Base-by-base conservation (phyloP, 352 stramenopile genomes). In the Globisporangium uncinulatum region DNA sequence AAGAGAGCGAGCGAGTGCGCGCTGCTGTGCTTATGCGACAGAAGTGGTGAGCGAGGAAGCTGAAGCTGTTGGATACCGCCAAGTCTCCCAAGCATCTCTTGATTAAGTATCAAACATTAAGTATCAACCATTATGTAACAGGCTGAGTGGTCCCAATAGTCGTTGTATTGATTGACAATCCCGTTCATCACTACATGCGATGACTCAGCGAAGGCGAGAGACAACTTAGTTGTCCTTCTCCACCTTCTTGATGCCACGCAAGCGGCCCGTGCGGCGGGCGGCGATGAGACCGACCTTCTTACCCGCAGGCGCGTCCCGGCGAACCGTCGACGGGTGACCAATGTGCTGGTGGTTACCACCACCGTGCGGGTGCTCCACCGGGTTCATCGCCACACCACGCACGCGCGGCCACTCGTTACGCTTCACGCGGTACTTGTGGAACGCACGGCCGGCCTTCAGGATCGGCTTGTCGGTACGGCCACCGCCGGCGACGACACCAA, bases 321-420 rank as follows among this genome's bases (percentile, higher is more conserved):
- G 88, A 21, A 98, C 90, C n/a, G 97, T 99, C 57, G 96, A 99
- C 53, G 97, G 95, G 80, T 98, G 96, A 96, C 97, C 97, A 87
- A 99, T 99, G 82, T 99, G 97, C 88, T 99, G 97, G 83, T 99
- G 97, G 94, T 99, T 99, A 98, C 97, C 97, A 96, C 97, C 97
- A 97, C 97, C 97, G 86, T 98, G 93, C 56, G 97, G 97, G 82
- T 99, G 97, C 89, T 99, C 97, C 63, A 99, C 97, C 54, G 97
- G 97, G 83, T 99, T 99, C 89, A 99, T 99, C 48, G 97, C 97
- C 66, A 99, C 96, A 98, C 97, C 97, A 97, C 97, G 89, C 79
- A 99, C 96, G 60, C 85, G 94, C 21, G 97, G 97, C 97, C 97
- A 99, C 82, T 98, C 96, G 88, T 99, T 99, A 72, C 97, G 92